phyloP scores from a whole-genome alignment of 2,329 filamentous ascomycete genomes.

The Hypoxylon sp. region DNA sequence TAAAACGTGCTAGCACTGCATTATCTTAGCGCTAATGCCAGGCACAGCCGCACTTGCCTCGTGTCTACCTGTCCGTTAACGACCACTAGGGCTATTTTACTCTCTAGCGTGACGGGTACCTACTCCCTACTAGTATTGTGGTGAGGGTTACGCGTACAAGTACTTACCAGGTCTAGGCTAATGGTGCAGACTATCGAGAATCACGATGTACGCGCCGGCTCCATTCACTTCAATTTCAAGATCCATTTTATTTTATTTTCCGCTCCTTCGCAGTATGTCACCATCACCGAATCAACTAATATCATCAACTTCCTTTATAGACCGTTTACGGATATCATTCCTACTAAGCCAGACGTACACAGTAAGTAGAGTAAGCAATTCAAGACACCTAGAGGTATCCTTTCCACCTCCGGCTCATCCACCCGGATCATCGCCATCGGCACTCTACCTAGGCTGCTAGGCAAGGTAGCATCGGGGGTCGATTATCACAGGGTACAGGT shows the following conservation, averaged over 20 bases:
- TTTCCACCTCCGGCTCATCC: slow-evolving; percentile 26
- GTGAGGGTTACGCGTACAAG: slow-evolving; percentile 11
- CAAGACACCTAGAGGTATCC: slow-evolving; percentile 3
- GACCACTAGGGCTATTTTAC: slow-evolving; percentile 20
- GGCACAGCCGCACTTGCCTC: slow-evolving; percentile 37
- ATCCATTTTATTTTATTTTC: slow-evolving; percentile 1
- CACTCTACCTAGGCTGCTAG: slow-evolving; percentile 26
- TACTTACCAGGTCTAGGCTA: slow-evolving; percentile 7
- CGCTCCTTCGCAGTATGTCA: background rate
- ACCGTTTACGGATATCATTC: background rate
- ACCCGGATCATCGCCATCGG: slow-evolving; percentile 38
- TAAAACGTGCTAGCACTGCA: slow-evolving; percentile 33
- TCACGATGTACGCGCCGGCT: slow-evolving; percentile 21
- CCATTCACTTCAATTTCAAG: slow-evolving; percentile 16
- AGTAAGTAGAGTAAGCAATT: background rate
- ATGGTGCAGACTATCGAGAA: slow-evolving; percentile 11
- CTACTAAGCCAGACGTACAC: background rate
- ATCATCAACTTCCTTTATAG: background rate
- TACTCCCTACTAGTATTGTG: slow-evolving; percentile 4
- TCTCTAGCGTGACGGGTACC: slow-evolving; percentile 34
- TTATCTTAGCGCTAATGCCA: slow-evolving; percentile 40
- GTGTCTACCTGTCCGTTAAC: slow-evolving; percentile 18
- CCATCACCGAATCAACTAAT: background rate
- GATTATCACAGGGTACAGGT: slow-evolving; percentile 17
- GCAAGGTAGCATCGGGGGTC: slow-evolving; percentile 33